Base-by-base conservation (phyloP, 257 asterid species). In the Salvia hispanica region DNA sequence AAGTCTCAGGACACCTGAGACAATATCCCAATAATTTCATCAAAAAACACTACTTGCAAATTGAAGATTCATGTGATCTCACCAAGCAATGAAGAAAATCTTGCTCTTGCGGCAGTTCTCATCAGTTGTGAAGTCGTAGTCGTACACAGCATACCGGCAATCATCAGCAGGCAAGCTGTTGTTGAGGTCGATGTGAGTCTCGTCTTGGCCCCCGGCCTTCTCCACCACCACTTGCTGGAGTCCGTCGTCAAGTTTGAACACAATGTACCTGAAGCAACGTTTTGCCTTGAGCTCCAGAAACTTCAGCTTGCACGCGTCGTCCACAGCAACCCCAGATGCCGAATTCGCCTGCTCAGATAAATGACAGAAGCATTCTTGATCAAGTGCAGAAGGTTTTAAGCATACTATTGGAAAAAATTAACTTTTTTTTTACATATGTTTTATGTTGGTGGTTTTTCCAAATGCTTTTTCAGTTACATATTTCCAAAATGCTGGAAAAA, bases 51-150 rank as follows among this genome's bases (percentile, higher is more conserved):
- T 21, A 21, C 1, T 21, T 21, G 25, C 25, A 21, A 21, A 9
- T 7, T 40, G 44, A 40, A 40, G 8, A 1, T 40, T 40, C 7
- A 21, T 1, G 44, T 48, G 12, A 52, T 16, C 67, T 75, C 62
- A 81, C 86, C 86, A 81, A 3, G 86, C 86, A 44, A 81, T 68
- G 81, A 81, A 81, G 40, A 66, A 81, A 8, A 81, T 81, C 80
- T 81, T 81, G 83, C 86, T 81, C 69, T 81, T 81, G 25, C 70
- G 86, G 76, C 83, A 78, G 69, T 81, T 78, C 45, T 81, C 86
- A 37, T 76, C 71, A 3, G 86, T 78, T 3, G 81, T 81, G 72
- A 75, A 81, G 70, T 81, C 86, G 34, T 75, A 81, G 72, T 78
- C 86, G 56, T 33, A 81, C 9, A 81, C 86, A 40, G 86, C 83